Conservation (phyloP, 2,329 filamentous ascomycete species). For the Calonectria leucothoes region DNA sequence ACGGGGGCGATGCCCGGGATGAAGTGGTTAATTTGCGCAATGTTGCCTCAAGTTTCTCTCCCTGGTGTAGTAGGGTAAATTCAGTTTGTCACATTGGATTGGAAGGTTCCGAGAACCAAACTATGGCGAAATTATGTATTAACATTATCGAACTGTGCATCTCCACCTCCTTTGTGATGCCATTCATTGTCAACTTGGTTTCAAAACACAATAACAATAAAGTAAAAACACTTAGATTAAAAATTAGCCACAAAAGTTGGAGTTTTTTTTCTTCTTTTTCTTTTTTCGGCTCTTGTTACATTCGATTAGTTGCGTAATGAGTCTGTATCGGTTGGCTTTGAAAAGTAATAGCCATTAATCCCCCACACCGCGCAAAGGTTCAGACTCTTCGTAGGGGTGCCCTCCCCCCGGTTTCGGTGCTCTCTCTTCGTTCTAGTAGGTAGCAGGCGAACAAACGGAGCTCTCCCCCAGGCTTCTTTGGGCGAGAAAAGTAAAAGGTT, state of each 20-base stretch:
- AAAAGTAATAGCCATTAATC: constrained; percentile 32
- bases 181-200: background rate
- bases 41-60: background rate
- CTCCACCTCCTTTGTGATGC: background rate
- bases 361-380: constrained; percentile 44
- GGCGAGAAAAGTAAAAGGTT: background rate
- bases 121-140: constrained; percentile 10
- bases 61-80: background rate
- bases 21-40: background rate
- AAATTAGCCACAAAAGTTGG: background rate
- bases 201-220: background rate
- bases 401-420: constrained; percentile 27
- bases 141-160: constrained; percentile 6
- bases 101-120: background rate
- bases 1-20: background rate
- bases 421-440: background rate
- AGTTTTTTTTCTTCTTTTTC: background rate
- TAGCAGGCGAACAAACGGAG: background rate
- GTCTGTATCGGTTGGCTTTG: constrained; percentile 36
- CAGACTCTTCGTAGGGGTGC: constrained; percentile 40
- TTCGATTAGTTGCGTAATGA: constrained; percentile 13
- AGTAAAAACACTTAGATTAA: background rate
- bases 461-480: constrained; percentile 24
- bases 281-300: constrained; percentile 6
- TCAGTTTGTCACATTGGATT: background rate